Percentiles rank a stretch among this genome's conserved stretches.
Evolutionary conservation across 805 yeast species (phyloP).

Genomic region (Groenewaldozyma salmanticensis): DNA sequence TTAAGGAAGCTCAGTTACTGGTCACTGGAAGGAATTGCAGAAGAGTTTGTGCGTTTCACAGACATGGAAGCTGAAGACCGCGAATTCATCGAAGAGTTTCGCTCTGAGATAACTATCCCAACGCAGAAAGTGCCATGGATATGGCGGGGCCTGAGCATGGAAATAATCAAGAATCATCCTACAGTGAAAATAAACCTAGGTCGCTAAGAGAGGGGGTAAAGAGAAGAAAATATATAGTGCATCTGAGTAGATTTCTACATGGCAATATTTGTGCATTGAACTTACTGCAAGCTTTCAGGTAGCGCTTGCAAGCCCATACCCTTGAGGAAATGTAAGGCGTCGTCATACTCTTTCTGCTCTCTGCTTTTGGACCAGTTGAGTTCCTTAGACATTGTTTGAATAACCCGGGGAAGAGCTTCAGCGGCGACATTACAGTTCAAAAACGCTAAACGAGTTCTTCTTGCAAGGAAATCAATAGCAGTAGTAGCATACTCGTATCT

Average conservation of each 20-base stretch:
- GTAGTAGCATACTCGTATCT: conserved; percentile 79
- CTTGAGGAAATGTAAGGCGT: conserved; percentile 27
- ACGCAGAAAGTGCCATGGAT: conserved; percentile 48
- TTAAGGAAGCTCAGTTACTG: conserved; percentile 73
- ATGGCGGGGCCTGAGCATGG: conserved; percentile 52
- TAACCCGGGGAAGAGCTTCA: conserved; percentile 73
- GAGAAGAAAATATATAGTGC: no score
- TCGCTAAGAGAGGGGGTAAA: no score
- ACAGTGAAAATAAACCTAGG: conserved; percentile 18
- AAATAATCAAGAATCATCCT: conserved; percentile 51
- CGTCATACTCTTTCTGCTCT: conserved; percentile 39
- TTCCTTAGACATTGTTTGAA: conserved; percentile 73
- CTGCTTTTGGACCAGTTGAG: conserved; percentile 60
- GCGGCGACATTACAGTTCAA: conserved; percentile 79
- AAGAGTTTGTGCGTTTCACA: conserved; percentile 71
- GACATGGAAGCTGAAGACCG: conserved; percentile 77
- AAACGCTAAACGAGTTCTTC: conserved; percentile 90
- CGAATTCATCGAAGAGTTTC: conserved; percentile 70
- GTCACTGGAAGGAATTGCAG: conserved; percentile 80
- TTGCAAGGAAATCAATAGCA: conserved; percentile 81
- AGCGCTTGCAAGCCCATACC: conserved; percentile 30
- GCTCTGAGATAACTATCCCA: conserved; percentile 52
- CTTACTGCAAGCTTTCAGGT: neutral
- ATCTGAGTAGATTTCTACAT: no score
- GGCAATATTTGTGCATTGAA: no score